Evolutionary conservation across 2,329 filamentous ascomycete genomes (phyloP).

Genomic region (Aureobasidium vineae): DNA sequence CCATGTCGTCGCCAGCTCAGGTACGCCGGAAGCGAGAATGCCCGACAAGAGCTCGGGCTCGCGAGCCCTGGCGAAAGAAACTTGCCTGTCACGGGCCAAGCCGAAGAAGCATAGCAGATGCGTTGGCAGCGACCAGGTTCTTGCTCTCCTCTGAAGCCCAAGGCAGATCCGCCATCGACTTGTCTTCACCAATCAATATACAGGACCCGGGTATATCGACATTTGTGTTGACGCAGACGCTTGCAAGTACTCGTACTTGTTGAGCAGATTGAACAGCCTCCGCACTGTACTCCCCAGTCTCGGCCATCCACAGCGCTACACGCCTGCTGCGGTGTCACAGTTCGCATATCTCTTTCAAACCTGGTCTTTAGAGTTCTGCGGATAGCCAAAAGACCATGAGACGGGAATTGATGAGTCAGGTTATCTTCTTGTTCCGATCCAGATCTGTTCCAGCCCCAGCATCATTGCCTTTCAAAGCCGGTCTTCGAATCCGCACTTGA

Average conservation of each 20-base stretch:
- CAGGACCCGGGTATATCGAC: not conserved
- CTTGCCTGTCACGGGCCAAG: conserved; percentile 21
- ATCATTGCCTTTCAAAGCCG: conserved; percentile 1
- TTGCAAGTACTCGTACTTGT: not conserved
- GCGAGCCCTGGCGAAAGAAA: conserved; percentile 8
- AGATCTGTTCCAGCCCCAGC: conserved; percentile 16
- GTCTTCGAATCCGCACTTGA: not conserved
- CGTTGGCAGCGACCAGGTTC: conserved; percentile 20
- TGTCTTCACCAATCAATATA: not conserved
- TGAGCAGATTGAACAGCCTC: conserved; percentile 7
- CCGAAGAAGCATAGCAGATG: conserved; percentile 19
- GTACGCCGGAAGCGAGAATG: not conserved
- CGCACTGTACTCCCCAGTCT: conserved; percentile 1
- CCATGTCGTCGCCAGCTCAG: not conserved
- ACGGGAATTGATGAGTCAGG: conserved; percentile 14
- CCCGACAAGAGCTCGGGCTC: not conserved
- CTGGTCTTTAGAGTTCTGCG: not conserved
- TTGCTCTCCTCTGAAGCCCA: not conserved
- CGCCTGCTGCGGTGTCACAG: conserved; percentile 10
- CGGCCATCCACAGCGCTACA: conserved; percentile 20
- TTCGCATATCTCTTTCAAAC: not conserved
- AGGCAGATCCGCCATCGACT: conserved; percentile 4
- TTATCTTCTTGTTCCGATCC: conserved; percentile 2
- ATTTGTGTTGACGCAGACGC: not conserved
- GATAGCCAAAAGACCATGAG: conserved; percentile 18